Conservation (phyloP, 2,329 filamentous ascomycete genomes). For the Colletotrichum somersetense region DNA sequence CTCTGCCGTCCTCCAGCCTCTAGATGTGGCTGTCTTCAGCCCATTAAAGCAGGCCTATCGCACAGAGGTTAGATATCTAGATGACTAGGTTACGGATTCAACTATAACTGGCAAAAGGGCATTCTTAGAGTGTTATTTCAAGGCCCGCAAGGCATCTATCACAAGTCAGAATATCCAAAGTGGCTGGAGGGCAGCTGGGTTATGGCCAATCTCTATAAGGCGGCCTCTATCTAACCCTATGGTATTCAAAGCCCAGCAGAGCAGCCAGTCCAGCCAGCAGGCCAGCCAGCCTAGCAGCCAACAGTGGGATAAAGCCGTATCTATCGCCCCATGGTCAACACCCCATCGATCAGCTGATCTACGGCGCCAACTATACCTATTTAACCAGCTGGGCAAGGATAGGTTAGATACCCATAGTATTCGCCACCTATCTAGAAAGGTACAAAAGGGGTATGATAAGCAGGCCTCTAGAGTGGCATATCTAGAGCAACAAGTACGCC, state of each 20-base stretch:
- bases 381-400: not conserved
- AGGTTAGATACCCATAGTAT: not conserved
- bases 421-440: not conserved
- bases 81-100: not conserved
- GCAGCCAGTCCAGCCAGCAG: not conserved
- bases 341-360: not conserved
- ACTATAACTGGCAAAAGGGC: not conserved
- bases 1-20: no score
- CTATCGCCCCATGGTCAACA: not conserved
- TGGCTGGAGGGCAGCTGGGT: not conserved
- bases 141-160: no score
- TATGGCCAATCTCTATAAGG: not conserved
- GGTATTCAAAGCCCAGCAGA: not conserved
- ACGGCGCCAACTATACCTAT: not conserved
- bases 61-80: no score
- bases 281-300: not conserved
- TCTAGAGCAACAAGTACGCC: no score
- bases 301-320: not conserved
- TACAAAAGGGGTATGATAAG: no score
- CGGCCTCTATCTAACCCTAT: not conserved
- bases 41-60: no score
- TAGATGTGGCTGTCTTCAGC: no score
- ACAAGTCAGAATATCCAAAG: not conserved
- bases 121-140: not conserved
- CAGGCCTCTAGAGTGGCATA: no score